A percentile compares a stretch with the other conserved stretches of the same genome.
Evolutionary conservation across 768 basidiomycete genomes (phyloP).

Genomic region (Pleurotus tuoliensis): DNA sequence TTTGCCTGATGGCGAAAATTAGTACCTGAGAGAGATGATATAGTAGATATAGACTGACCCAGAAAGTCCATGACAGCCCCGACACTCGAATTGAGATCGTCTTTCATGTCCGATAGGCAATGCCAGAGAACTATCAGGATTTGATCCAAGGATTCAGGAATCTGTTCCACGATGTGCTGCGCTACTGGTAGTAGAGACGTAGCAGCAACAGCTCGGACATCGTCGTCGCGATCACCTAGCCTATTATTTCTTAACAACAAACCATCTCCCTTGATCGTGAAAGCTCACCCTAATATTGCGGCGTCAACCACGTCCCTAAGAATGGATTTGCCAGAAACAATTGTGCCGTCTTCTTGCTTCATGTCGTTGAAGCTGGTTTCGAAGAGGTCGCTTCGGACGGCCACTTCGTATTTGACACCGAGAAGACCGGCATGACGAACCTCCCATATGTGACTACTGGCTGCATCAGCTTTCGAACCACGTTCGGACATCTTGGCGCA

Average conservation of each 20-base stretch:
- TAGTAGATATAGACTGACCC: slow-evolving; percentile 41
- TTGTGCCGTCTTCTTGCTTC: slow-evolving; percentile 32
- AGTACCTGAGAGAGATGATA: neutral
- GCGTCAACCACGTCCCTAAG: slow-evolving; percentile 85
- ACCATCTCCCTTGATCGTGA: neutral
- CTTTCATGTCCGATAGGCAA: slow-evolving; percentile 89
- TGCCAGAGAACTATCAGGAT: slow-evolving; percentile 87
- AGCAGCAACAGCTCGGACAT: slow-evolving; percentile 94
- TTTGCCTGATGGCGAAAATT: slow-evolving; percentile 49
- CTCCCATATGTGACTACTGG: slow-evolving; percentile 83
- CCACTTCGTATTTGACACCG: slow-evolving; percentile 97
- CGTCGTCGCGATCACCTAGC: slow-evolving; percentile 88
- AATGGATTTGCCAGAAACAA: slow-evolving; percentile 48
- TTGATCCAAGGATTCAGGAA: slow-evolving; percentile 66
- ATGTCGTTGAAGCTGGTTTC: slow-evolving; percentile 30
- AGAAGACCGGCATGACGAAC: slow-evolving; percentile 96
- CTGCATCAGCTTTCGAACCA: slow-evolving; percentile 27
- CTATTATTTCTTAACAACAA: slow-evolving; percentile 34
- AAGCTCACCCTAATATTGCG: slow-evolving; percentile 76
- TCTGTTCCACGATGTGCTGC: slow-evolving; percentile 66
- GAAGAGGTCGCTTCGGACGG: slow-evolving; percentile 85
- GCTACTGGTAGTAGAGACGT: slow-evolving; percentile 89
- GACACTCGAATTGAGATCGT: slow-evolving; percentile 94
- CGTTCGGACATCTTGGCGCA: slow-evolving; percentile 14
- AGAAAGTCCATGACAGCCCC: slow-evolving; percentile 97